Conservation (phyloP, 78 protist species). For the Chrysochromulina tobinii region DNA sequence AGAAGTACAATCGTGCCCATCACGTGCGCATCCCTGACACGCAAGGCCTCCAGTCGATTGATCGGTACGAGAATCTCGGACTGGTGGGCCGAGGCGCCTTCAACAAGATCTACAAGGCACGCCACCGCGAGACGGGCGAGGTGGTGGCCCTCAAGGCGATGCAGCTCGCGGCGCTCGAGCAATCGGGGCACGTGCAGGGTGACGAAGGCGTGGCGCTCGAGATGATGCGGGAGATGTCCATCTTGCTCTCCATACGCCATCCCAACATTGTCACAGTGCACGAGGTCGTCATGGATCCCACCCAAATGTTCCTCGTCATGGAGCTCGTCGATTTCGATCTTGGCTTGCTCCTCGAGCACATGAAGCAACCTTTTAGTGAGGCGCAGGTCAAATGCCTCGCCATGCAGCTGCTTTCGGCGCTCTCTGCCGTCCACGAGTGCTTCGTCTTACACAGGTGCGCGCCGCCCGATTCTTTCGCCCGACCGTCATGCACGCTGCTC, state of each 20-base stretch:
- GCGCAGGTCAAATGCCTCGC: constrained; percentile 39
- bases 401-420: constrained; percentile 51
- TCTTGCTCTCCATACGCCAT: constrained; percentile 18
- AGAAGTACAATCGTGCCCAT: neutral
- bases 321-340: neutral
- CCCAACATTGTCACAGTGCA: constrained; percentile 32
- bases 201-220: constrained; percentile 46
- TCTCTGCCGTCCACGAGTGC: neutral
- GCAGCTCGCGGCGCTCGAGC: neutral
- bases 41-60: neutral
- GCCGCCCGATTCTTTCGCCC: no score
- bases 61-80: neutral
- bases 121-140: neutral
- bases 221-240: constrained; percentile 38
- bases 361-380: neutral
- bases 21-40: neutral
- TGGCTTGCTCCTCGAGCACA: constrained; percentile 2
- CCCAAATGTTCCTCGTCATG: neutral
- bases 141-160: constrained; percentile 24
- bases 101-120: neutral
- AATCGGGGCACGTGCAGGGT: constrained; percentile 1
- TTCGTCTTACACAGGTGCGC: neutral
- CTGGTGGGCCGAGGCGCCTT: neutral
- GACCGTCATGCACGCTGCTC: no score
- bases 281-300: constrained; percentile 6